Evolutionary conservation across 768 basidiomycete genomes (phyloP), one percentile per base, ranked within the genome.

Genomic region (Leucocoprinus birnbaumii): DNA sequence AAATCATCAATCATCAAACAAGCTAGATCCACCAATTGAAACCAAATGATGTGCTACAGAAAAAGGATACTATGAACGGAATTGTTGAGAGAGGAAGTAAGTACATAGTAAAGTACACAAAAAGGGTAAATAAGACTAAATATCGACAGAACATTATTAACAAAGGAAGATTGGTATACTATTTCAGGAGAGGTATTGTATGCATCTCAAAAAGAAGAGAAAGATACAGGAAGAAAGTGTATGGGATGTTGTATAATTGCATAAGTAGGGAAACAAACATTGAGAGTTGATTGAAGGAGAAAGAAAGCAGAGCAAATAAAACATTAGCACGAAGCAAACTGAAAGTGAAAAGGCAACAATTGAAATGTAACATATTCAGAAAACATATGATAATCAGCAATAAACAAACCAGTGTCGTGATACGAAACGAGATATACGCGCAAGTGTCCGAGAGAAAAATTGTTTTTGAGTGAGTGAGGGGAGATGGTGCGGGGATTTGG

Each of bases 321-420:
- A 31, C 31, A 31, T 31, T 11, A 31, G 11, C 31, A 31, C 31
- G 31, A 31, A 24, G 22, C 11, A 9, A 9, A 44, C 11, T 22
- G 19, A 27, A 37, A 19, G 38, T 19, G 43, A 26, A 25, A 46
- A 4, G 27, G 45, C 45, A 46, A 14, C 34, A 14, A 31, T 35
- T 18, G 46, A 27, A 21, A 25, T 37, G 44, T 48, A 48, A 38
- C 26, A 48, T 50, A 37, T 44, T 18, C 31, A 31, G n/a, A 51
- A 42, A 56, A 42, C 22, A 34, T 37, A 58, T 55, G 37, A 19
- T 53, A 53, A 26, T 31, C n/a, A 24, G 22, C 19, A 38, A 53
- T 47, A 38, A 53, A 46, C 22, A 53, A 46, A 31, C 31, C 24
- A 42, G 22, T 19, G 40, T 53, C 18, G 19, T 22, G n/a, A 25